Percentiles rank a stretch among this genome's conserved stretches.
Conservation (phyloP, 140 eudicot genomes). For the Erigeron philadelphicus region DNA sequence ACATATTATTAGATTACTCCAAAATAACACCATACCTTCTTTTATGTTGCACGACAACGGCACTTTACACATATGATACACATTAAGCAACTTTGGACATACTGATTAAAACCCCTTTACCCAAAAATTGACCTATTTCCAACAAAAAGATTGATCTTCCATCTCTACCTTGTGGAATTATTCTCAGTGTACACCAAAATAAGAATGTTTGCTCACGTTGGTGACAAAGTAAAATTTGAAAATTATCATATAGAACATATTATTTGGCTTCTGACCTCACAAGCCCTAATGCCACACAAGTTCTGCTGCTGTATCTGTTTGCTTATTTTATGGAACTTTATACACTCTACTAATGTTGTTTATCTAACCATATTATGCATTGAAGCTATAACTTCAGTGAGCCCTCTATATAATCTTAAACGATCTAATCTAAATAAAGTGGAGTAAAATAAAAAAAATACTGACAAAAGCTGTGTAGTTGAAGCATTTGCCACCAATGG, state of each 20-base stretch:
- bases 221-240: conserved; percentile 4
- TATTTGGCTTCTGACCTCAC: conserved; percentile 4
- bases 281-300: not conserved
- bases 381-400: not conserved
- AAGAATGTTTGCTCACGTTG: conserved; percentile 3
- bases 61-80: conserved; percentile 2
- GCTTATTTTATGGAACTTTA: conserved; percentile 5
- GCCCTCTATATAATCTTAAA: not conserved
- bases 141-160: not conserved
- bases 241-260: conserved; percentile 9
- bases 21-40: not conserved
- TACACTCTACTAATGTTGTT: not conserved
- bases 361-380: not conserved
- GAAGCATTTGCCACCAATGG: conserved; percentile 81
- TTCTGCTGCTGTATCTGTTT: not conserved
- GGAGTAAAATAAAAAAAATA: conserved; percentile 16
- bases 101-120: too few species aligned
- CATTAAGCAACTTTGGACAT: not conserved
- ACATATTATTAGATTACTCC: not conserved
- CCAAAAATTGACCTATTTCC: not conserved
- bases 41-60: not conserved
- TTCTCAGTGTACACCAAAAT: not conserved
- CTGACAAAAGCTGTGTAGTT: conserved; percentile 96
- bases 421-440: conserved; percentile 9
- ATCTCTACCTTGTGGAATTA: not conserved